phyloP scores from a whole-genome alignment of 805 yeast genomes.

The Metschnikowia koreensis region DNA sequence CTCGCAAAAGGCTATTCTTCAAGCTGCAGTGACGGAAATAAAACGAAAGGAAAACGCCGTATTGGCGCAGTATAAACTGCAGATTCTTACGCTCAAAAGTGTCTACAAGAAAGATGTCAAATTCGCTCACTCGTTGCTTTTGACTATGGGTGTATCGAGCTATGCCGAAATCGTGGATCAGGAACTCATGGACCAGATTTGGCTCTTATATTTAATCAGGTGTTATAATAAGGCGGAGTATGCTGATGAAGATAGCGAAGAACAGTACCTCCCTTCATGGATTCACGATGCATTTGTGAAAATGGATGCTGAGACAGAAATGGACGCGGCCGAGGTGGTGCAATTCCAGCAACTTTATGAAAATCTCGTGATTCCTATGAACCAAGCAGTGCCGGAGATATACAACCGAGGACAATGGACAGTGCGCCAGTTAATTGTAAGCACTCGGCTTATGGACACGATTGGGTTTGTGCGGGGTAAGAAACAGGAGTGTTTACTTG shows the following conservation, averaged over 20 bases:
- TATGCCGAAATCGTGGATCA: conserved; percentile 51
- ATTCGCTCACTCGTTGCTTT: conserved; percentile 53
- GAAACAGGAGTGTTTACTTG: conserved; percentile 44
- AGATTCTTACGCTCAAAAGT: conserved; percentile 53
- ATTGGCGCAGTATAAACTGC: conserved; percentile 42
- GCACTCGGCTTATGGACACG: conserved; percentile 52
- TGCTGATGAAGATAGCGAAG: conserved; percentile 26
- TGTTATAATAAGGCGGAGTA: conserved; percentile 46
- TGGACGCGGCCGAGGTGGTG: conserved; percentile 52
- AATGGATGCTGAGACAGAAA: conserved; percentile 34
- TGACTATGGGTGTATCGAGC: conserved; percentile 55
- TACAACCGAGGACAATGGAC: conserved; percentile 52
- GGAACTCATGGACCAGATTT: conserved; percentile 53
- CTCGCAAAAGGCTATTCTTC: conserved; percentile 50
- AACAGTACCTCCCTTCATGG: conserved; percentile 50
- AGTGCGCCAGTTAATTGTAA: conserved; percentile 46
- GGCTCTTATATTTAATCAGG: conserved; percentile 64
- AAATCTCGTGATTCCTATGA: conserved; percentile 48
- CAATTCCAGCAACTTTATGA: conserved; percentile 56
- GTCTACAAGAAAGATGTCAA: conserved; percentile 53
- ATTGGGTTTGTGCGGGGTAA: conserved; percentile 48
- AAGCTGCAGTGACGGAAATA: conserved; percentile 43
- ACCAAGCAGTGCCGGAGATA: conserved; percentile 54
- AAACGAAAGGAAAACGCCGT: conserved; percentile 46
- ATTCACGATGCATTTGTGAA: conserved; percentile 40